These are phyloP conservation scores for Penicillium sp. DNA, from an alignment of 2,329 filamentous ascomycete genomes.

Conservation along the genomic window DNA sequence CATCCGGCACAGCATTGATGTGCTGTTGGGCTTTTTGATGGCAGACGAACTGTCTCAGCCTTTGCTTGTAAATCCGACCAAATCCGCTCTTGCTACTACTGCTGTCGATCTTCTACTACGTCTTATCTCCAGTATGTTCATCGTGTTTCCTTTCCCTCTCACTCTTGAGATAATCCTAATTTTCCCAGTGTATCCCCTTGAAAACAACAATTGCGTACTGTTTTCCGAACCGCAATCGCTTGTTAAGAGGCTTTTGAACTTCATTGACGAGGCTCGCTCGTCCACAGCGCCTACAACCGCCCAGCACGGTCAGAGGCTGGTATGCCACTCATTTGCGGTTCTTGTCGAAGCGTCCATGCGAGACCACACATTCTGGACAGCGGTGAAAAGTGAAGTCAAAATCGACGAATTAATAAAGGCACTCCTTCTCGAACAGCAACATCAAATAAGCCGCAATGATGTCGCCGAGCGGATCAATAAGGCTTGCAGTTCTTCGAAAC, in stretches of 20 bases:
- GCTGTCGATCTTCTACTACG: slow-evolving; percentile 63
- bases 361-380: slow-evolving; percentile 51
- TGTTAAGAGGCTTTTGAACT: slow-evolving; percentile 38
- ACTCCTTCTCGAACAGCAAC: slow-evolving; percentile 51
- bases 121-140: slow-evolving; percentile 58
- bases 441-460: slow-evolving; percentile 42
- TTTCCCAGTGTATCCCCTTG: slow-evolving; percentile 15
- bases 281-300: slow-evolving; percentile 16
- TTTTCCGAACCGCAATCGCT: slow-evolving; percentile 43
- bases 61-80: slow-evolving; percentile 50
- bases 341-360: slow-evolving; percentile 55
- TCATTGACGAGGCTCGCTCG: slow-evolving; percentile 36
- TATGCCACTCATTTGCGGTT: slow-evolving; percentile 51
- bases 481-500: slow-evolving; percentile 39
- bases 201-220: slow-evolving; percentile 29
- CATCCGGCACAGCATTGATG: slow-evolving; percentile 51
- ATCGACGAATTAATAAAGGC: slow-evolving; percentile 45
- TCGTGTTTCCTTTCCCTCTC: not conserved
- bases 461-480: slow-evolving; percentile 44
- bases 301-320: slow-evolving; percentile 38
- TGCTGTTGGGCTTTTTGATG: slow-evolving; percentile 65
- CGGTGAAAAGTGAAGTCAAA: slow-evolving; percentile 43
- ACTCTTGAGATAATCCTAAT: slow-evolving; percentile 27
- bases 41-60: slow-evolving; percentile 58
- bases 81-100: slow-evolving; percentile 55